phyloP scores from a whole-genome alignment of 2,329 filamentous ascomycete species.

The Cryoendolithus antarcticus region DNA sequence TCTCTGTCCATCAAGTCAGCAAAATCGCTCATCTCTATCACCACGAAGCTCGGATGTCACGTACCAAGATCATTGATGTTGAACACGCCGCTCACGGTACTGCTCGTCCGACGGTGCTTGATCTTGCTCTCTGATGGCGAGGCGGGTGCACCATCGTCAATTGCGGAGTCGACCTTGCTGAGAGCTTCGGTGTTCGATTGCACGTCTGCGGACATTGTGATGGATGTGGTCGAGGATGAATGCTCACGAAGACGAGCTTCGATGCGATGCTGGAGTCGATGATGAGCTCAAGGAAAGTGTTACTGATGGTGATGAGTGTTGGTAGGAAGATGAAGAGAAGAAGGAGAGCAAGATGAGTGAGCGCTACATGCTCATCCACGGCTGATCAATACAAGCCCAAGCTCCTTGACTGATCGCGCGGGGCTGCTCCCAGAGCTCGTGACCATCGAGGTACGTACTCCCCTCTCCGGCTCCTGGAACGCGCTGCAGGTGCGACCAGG shows the following conservation, averaged over 20 bases:
- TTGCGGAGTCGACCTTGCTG: conserved; percentile 83
- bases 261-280: conserved; percentile 1
- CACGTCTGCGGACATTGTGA: conserved; percentile 39
- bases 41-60: conserved; percentile 20
- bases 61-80: conserved; percentile 81
- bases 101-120: conserved; percentile 58
- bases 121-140: conserved; percentile 56
- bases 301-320: background rate
- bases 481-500: too few species aligned
- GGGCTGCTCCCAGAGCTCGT: conserved; percentile 2
- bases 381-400: too few species aligned
- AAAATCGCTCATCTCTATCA: conserved; percentile 3
- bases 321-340: background rate
- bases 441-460: background rate
- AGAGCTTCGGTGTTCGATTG: conserved; percentile 39
- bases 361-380: too few species aligned
- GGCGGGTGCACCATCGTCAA: conserved; percentile 54
- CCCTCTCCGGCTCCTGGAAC: too few species aligned
- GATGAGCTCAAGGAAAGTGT: conserved; percentile 1
- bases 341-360: too few species aligned
- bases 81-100: conserved; percentile 57
- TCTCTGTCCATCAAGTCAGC: conserved; percentile 45
- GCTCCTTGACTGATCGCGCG: background rate
- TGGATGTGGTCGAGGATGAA: conserved; percentile 2
- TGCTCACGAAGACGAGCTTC: background rate